Evolutionary conservation across 1,284 basidiomycete genomes (phyloP), one percentile per base, ranked within the genome.

Genomic region (Bondarzewia mesenterica): DNA sequence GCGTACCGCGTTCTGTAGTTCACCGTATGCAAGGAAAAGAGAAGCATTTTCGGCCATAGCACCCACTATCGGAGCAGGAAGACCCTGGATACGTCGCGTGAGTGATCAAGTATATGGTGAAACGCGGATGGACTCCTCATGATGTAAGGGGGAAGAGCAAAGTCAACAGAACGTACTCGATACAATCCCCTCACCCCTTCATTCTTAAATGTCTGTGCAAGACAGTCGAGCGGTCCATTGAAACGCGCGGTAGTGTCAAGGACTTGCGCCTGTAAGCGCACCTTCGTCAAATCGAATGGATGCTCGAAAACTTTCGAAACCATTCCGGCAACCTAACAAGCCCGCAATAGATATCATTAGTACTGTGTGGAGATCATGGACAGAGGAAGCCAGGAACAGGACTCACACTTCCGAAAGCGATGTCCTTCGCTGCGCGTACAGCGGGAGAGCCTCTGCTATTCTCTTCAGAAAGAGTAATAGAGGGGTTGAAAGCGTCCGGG

Each of bases 11-110:
- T 77, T 77, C 66, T 96, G 91, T 39, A 93, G 75, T 53, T 90
- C 83, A 52, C 85, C 85, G 63, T 95, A 94, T 5, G 88, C 77
- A 47, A 97, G 71, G 67, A 99, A 96, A 35, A 94, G 72, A 4
- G 79, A 78, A 5, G 93, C 92, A 58, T 93, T 95, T 67, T 96
- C 91, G 26, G 80, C 80, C 75, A 93, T 92, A n/a, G 92, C 87
- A 7, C 92, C 93, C 1, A 89, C 75, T 16, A 96, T 78, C 1
- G 93, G 92, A 54, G 90, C 89, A 5, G 90, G 89, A 1, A 95
- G 71, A 47, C 92, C 92, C 90, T 93, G 45, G 7, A 14, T n/a
- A 55, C 21, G 35, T n/a, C 29, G 39, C 5, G 46, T n/a, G n/a
- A n/a, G n/a, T n/a, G n/a, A n/a, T n/a, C n/a, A n/a, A n/a, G n/a